phyloP scores from a whole-genome alignment of 768 basidiomycete genomes.

The Rhodotorula taiwanensis region DNA sequence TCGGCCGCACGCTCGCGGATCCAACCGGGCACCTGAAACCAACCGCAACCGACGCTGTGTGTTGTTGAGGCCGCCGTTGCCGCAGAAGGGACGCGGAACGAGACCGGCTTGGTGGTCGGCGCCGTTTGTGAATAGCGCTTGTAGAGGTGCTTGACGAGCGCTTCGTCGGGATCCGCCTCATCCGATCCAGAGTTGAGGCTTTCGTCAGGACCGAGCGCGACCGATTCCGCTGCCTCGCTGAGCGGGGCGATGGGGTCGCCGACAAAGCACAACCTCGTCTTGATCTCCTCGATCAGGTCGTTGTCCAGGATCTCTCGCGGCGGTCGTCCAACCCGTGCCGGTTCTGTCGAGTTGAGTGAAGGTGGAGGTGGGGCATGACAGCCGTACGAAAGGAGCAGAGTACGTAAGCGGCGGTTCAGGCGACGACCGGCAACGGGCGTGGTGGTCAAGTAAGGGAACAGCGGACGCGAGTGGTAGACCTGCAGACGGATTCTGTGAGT shows the following conservation, averaged over 20 bases:
- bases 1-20: slow-evolving; percentile 85
- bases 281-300: slow-evolving; percentile 76
- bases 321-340: slow-evolving; percentile 56
- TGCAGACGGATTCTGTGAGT: too few relatives aligned
- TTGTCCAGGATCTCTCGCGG: slow-evolving; percentile 75
- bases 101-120: slow-evolving; percentile 17
- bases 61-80: not conserved
- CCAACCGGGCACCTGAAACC: slow-evolving; percentile 71
- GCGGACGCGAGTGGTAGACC: slow-evolving; percentile 83
- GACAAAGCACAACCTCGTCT: slow-evolving; percentile 84
- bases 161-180: not conserved
- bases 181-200: slow-evolving; percentile 11
- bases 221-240: not conserved
- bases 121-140: slow-evolving; percentile 3
- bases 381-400: slow-evolving; percentile 73
- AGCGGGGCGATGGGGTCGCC: slow-evolving; percentile 48
- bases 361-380: slow-evolving; percentile 76
- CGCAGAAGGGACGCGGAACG: slow-evolving; percentile 18
- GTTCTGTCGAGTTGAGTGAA: slow-evolving; percentile 58
- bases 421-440: slow-evolving; percentile 80
- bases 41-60: slow-evolving; percentile 6
- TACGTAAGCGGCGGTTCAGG: slow-evolving; percentile 70
- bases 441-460: slow-evolving; percentile 72
- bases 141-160: slow-evolving; percentile 20
- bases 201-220: slow-evolving; percentile 4